A percentile compares a stretch with the other conserved stretches of the same genome.
phyloP scores from a whole-genome alignment of 2,329 filamentous ascomycete species.

The Cadophora luteo-olivacea region DNA sequence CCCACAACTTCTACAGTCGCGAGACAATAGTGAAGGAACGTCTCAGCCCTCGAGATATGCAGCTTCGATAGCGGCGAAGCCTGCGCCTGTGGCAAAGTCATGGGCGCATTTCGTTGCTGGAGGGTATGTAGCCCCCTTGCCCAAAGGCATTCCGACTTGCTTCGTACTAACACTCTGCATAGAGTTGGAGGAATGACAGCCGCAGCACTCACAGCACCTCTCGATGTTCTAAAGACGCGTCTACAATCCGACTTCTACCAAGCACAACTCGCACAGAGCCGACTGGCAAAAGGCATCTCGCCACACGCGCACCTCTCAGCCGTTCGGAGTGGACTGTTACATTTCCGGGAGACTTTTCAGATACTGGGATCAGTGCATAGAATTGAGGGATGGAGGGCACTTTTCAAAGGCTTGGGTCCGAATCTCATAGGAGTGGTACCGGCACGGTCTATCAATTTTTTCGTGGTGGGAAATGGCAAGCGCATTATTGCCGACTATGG shows the following conservation, averaged over 20 bases:
- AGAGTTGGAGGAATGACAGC: slow-evolving; percentile 91
- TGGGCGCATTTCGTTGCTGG: slow-evolving; percentile 94
- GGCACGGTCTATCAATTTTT: slow-evolving; percentile 92
- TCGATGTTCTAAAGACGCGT: slow-evolving; percentile 92
- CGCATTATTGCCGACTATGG: slow-evolving; percentile 77
- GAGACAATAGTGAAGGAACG: slow-evolving; percentile 64
- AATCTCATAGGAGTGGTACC: slow-evolving; percentile 91
- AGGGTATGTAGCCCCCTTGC: slow-evolving; percentile 65
- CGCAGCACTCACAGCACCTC: slow-evolving; percentile 88
- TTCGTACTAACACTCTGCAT: slow-evolving; percentile 29
- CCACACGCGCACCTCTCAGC: slow-evolving; percentile 66
- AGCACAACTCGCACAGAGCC: slow-evolving; percentile 73
- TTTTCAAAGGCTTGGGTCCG: slow-evolving; percentile 93
- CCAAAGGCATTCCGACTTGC: not conserved
- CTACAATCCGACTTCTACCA: slow-evolving; percentile 96
- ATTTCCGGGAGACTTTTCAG: slow-evolving; percentile 85
- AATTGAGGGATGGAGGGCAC: slow-evolving; percentile 80
- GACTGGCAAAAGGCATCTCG: slow-evolving; percentile 58
- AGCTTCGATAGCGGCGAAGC: slow-evolving; percentile 46
- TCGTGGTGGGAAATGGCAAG: slow-evolving; percentile 91
- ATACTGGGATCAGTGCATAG: slow-evolving; percentile 83
- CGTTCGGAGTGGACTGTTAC: slow-evolving; percentile 69
- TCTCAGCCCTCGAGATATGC: slow-evolving; percentile 51
- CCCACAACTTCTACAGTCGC: slow-evolving; percentile 58
- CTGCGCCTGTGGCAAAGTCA: slow-evolving; percentile 69